These are phyloP conservation scores for Colletotrichum sp. DNA, from an alignment of 2,329 filamentous ascomycete species.

Conservation along the genomic window DNA sequence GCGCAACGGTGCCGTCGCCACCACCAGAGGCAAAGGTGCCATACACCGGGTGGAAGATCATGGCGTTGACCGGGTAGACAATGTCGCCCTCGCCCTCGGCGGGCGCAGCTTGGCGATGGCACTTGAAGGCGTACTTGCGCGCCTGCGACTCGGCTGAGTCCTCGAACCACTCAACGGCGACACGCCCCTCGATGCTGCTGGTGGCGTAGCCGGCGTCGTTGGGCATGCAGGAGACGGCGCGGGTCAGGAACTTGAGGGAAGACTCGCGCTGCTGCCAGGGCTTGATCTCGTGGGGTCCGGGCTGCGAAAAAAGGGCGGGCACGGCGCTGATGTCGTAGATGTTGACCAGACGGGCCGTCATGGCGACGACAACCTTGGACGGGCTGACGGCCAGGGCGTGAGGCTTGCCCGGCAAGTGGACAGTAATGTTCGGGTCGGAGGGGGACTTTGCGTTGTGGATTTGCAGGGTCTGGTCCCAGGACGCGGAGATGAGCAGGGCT, in stretches of 20 bases:
- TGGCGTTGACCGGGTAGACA: slow-evolving; percentile 89
- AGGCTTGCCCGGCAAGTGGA: slow-evolving; percentile 83
- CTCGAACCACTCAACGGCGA: slow-evolving; percentile 98
- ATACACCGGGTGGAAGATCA: slow-evolving; percentile 83
- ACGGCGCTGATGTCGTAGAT: slow-evolving; percentile 88
- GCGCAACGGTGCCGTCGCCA: slow-evolving; percentile 87
- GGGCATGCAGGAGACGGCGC: slow-evolving; percentile 94
- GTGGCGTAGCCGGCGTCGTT: slow-evolving; percentile 94
- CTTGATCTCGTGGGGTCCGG: slow-evolving; percentile 58
- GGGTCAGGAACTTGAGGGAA: slow-evolving; percentile 93
- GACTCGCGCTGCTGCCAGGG: slow-evolving; percentile 96
- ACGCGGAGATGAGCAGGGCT: slow-evolving; percentile 84
- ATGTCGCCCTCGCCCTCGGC: slow-evolving; percentile 74
- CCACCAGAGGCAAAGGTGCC: slow-evolving; percentile 90
- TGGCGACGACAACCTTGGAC: slow-evolving; percentile 89
- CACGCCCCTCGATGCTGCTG: slow-evolving; percentile 90
- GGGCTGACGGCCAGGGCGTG: slow-evolving; percentile 82
- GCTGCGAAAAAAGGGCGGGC: slow-evolving; percentile 57
- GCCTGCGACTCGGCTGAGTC: slow-evolving; percentile 85
- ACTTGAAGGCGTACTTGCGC: slow-evolving; percentile 98
- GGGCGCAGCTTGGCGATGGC: slow-evolving; percentile 78
- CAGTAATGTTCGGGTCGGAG: slow-evolving; percentile 60
- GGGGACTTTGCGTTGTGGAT: slow-evolving; percentile 71
- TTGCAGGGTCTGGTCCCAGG: slow-evolving; percentile 92
- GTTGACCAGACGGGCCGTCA: slow-evolving; percentile 91